phyloP scores from a whole-genome alignment of 805 yeast species.

The Wickerhamomyces pijperi region DNA sequence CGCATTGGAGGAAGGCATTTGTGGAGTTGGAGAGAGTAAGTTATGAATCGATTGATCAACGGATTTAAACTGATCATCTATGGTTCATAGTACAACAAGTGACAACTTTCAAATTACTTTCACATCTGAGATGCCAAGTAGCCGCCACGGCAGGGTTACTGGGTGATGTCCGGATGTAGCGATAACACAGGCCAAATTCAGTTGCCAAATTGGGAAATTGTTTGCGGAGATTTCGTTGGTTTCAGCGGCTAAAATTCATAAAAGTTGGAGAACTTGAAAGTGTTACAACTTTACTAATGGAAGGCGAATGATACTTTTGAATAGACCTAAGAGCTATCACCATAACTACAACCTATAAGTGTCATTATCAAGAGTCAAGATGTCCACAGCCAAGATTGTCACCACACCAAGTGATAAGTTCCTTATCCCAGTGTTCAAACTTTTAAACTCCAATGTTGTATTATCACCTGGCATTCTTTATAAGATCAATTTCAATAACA shows the following conservation, averaged over 20 bases:
- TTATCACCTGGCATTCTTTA: conserved; percentile 55
- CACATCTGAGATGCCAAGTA: no score
- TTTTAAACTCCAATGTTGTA: conserved; percentile 22
- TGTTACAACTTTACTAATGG: not conserved
- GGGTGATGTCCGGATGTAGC: no score
- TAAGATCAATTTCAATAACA: conserved; percentile 38
- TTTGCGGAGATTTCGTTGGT: not conserved
- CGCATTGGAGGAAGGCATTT: no score
- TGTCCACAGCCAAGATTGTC: not conserved
- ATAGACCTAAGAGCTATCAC: not conserved
- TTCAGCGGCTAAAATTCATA: no score
- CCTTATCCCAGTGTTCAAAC: conserved; percentile 13
- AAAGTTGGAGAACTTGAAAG: not conserved
- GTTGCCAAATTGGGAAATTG: not conserved
- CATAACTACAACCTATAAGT: no score
- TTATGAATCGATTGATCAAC: no score
- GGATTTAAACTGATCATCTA: no score
- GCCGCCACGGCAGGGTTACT: no score
- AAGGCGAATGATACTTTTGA: conserved; percentile 3
- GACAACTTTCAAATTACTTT: no score
- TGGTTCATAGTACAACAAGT: no score
- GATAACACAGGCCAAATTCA: no score
- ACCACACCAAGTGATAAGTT: conserved; percentile 2
- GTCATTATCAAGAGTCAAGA: conserved; percentile 5
- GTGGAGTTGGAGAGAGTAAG: no score